phyloP scores from a whole-genome alignment of 129 eudicot species.

The Lactuca sativa region DNA sequence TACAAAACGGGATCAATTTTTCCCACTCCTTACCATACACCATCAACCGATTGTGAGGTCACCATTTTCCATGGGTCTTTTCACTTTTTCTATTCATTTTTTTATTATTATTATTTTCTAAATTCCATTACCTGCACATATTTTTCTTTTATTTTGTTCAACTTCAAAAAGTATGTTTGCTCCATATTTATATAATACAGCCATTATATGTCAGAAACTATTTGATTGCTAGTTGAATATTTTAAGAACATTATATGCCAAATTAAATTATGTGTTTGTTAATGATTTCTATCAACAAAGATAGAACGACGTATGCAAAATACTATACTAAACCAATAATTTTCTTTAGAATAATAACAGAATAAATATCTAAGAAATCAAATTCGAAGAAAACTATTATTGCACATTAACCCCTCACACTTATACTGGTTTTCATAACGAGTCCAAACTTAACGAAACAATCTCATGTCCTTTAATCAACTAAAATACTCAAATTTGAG shows the following conservation, averaged over 20 bases:
- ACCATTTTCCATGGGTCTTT: constrained; percentile 1
- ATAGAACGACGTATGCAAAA: not conserved
- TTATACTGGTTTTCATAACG: not conserved
- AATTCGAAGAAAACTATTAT: not conserved
- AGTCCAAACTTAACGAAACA: not conserved
- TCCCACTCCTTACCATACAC: constrained; percentile 10
- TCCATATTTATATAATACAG: too few species aligned
- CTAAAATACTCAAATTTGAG: not conserved
- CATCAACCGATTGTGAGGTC: constrained; percentile 26
- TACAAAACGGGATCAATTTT: constrained; percentile 13
- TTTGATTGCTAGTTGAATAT: too few species aligned
- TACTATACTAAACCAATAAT: not conserved
- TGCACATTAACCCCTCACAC: constrained; percentile 12
- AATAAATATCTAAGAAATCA: not conserved
- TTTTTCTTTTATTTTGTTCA: not conserved
- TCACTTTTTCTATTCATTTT: not conserved
- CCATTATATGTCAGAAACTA: not conserved
- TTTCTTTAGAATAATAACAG: not conserved
- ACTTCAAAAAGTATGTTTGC: not conserved
- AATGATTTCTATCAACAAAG: not conserved
- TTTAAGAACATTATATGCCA: not conserved
- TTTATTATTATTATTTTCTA: not conserved
- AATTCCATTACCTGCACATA: constrained; percentile 10
- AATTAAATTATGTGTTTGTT: not conserved
- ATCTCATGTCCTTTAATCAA: not conserved